Base-by-base conservation (phyloP, 2,329 filamentous ascomycete species). In the Fusarium protoensiforme region DNA sequence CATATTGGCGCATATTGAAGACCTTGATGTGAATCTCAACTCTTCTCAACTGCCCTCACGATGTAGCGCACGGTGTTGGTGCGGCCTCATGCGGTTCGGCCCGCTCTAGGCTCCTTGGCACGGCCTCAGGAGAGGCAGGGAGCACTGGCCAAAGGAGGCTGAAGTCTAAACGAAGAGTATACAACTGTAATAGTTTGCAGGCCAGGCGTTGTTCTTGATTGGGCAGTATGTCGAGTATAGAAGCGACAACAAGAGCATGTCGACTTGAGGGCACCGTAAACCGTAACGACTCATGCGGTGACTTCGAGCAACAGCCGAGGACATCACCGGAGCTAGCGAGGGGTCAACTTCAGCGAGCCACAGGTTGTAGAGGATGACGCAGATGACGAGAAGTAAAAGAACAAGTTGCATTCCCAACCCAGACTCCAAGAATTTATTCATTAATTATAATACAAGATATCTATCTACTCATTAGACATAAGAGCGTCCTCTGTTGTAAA, bases 401-500 rank as follows among this genome's bases (percentile, higher is more conserved):
- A 46, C 18, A 31, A 31, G 4, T 33, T 31, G 16, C 13, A 53
- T 31, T 7, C 18, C 48, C 48, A 53, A 53, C 27, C 46, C 48
- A 53, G n/a, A 53, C 48, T 53, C 48, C 27, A 31, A 29, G 46
- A 51, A 53, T 53, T 31, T 33, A 20, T 53, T 53, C 48, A 53
- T 53, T 53, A 53, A n/a, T 5, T 53, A 53, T 53, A 31, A 31
- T 53, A 53, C 46, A 53, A 53, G 46, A 51, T 51, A 29, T 53
- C 48, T 53, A 53, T 53, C 20, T 33, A 53, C 48, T 53, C 48
- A 53, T 56, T 56, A 36, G 53, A 56, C 54, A 58, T 38, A 14
- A 58, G 54, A 13, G 22, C 35, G 24, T 58, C 54, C 35, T 58
- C 54, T 27, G 54, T 58, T 27, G 33, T 58, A n/a, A 78, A 83